Percentiles rank a stretch among this genome's conserved stretches.
Evolutionary conservation across 305 asterid genomes (phyloP).

Genomic region (Rubia peregrina): DNA sequence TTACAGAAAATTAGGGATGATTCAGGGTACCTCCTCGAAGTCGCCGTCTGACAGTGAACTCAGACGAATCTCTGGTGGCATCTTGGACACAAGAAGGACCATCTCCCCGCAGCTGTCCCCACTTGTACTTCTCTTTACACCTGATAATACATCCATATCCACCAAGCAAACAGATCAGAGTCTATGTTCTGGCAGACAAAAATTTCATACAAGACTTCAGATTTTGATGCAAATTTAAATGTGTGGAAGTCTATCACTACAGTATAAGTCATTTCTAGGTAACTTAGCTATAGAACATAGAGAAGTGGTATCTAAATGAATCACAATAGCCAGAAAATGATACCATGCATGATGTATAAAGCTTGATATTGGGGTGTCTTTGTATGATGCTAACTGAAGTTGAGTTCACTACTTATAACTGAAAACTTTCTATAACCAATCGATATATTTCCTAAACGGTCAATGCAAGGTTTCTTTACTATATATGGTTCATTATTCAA

Average conservation of each 20-base stretch:
- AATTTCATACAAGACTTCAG: not conserved
- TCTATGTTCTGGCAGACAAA: not conserved
- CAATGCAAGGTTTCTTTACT: too few species aligned
- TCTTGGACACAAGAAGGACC: slow-evolving; percentile 16
- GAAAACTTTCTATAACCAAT: too few species aligned
- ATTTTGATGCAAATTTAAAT: not conserved
- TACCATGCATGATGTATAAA: not conserved
- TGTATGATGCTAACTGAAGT: too few species aligned
- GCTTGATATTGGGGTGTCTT: too few species aligned
- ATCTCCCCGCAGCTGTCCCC: slow-evolving; percentile 8
- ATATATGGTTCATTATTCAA: too few species aligned
- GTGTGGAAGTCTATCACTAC: not conserved
- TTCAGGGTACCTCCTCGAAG: slow-evolving; percentile 21
- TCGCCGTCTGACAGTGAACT: slow-evolving; percentile 24
- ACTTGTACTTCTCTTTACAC: slow-evolving; percentile 30
- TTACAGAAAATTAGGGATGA: not conserved
- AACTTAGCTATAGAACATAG: too few species aligned
- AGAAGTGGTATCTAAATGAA: not conserved
- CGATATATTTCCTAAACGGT: too few species aligned
- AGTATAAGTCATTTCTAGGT: not conserved
- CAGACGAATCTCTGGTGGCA: slow-evolving; percentile 21
- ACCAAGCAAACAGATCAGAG: not conserved
- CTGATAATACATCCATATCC: slow-evolving; percentile 28
- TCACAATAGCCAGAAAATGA: not conserved
- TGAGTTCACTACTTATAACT: too few species aligned